phyloP scores from a whole-genome alignment of 305 asterid genomes.

The Fraxinus greggii region DNA sequence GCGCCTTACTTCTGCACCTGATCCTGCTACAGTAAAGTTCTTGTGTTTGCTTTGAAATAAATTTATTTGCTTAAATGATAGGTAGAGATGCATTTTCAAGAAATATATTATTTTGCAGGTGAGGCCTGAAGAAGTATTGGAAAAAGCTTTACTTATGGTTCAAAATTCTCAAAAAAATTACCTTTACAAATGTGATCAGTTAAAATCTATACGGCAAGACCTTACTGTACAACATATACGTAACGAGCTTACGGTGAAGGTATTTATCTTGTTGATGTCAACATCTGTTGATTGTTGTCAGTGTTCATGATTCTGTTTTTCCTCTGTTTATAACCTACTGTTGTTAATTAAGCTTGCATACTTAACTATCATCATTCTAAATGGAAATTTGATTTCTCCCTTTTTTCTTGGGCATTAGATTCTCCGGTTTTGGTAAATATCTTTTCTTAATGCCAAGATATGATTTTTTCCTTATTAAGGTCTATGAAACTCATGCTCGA shows the following conservation, averaged over 20 bases:
- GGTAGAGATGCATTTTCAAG: slow-evolving; percentile 20
- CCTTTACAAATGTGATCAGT: slow-evolving; percentile 92
- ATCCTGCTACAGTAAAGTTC: slow-evolving; percentile 81
- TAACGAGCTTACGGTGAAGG: slow-evolving; percentile 92
- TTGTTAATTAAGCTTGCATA: not conserved
- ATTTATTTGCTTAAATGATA: slow-evolving; percentile 21
- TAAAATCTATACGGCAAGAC: slow-evolving; percentile 97
- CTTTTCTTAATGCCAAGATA: slow-evolving; percentile 12
- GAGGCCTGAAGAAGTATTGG: slow-evolving; percentile 96
- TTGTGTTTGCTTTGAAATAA: slow-evolving; percentile 19
- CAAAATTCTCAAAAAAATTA: slow-evolving; percentile 80
- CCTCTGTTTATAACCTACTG: slow-evolving; percentile 3
- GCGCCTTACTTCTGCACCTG: slow-evolving; percentile 99
- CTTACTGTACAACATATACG: slow-evolving; percentile 94
- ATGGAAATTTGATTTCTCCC: not conserved
- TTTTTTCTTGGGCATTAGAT: slow-evolving; percentile 1
- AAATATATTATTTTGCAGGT: slow-evolving; percentile 59
- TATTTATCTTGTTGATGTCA: slow-evolving; percentile 24
- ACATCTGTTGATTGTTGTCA: slow-evolving; percentile 19
- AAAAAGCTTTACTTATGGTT: slow-evolving; percentile 86
- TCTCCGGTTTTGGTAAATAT: slow-evolving; percentile 1
- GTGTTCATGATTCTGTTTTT: slow-evolving; percentile 19
- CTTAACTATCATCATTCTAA: not conserved
- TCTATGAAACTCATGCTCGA: slow-evolving; percentile 98
- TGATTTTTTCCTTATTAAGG: slow-evolving; percentile 49